Conservation (phyloP, 495 filamentous ascomycete genomes). For the Talaromyces proteolyticus region DNA sequence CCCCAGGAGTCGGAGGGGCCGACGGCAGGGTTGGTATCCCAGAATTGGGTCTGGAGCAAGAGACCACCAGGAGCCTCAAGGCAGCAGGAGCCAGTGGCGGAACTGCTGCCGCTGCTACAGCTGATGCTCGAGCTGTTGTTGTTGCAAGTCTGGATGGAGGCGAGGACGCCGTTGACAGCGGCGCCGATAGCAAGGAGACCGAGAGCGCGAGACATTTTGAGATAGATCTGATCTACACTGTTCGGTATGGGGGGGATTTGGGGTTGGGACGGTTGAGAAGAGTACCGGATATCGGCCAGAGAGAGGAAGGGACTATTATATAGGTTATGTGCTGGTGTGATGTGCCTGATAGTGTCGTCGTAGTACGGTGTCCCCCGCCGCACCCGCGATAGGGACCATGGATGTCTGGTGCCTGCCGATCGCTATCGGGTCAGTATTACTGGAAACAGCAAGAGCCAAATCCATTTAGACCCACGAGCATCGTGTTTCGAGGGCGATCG, state of each 20-base stretch:
- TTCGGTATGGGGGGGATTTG: too few relatives aligned
- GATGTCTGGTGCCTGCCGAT: neutral
- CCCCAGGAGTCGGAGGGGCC: constrained; percentile 78
- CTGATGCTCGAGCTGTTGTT: neutral
- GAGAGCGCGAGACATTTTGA: constrained; percentile 1
- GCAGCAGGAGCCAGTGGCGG: constrained; percentile 68
- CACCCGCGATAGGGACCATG: too few relatives aligned
- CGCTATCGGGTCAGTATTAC: neutral
- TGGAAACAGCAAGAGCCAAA: neutral
- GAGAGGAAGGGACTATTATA: neutral
- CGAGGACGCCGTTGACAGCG: neutral
- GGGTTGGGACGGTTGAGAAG: neutral
- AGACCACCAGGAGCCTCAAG: constrained; percentile 78
- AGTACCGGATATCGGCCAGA: neutral
- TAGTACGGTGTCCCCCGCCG: neutral
- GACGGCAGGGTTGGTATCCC: constrained; percentile 67
- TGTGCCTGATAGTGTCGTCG: neutral
- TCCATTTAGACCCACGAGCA: too few relatives aligned
- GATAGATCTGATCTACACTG: neutral
- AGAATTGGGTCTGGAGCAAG: constrained; percentile 81
- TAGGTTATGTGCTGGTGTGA: neutral
- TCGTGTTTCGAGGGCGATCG: too few relatives aligned
- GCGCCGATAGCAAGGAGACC: neutral
- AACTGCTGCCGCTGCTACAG: constrained; percentile 3
- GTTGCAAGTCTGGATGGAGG: constrained; percentile 4